Evolutionary conservation across 1,284 basidiomycete genomes (phyloP).

Genomic region (Ceratobasidium sp.): DNA sequence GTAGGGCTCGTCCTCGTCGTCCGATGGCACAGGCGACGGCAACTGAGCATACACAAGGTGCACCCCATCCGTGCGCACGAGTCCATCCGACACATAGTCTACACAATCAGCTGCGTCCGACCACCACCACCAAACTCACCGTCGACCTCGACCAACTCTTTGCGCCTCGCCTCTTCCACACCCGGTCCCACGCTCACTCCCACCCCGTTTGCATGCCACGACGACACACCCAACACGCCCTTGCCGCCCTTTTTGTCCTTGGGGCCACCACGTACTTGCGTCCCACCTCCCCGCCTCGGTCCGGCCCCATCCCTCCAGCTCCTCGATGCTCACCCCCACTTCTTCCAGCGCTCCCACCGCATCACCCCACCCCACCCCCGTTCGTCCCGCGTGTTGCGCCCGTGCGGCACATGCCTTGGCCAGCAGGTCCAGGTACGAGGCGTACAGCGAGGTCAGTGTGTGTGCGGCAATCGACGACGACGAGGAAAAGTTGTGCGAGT

Average conservation of each 20-base stretch:
- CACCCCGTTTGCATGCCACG: conserved; percentile 34
- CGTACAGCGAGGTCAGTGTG: conserved; percentile 71
- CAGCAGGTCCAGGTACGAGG: conserved; percentile 70
- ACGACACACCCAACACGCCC: conserved; percentile 32
- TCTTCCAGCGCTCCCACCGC: conserved; percentile 71
- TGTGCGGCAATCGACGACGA: conserved; percentile 71
- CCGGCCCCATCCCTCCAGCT: conserved; percentile 65
- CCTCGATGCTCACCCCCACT: conserved; percentile 70
- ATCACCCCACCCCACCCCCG: conserved; percentile 59
- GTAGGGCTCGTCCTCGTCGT: conserved; percentile 44
- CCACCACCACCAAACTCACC: conserved; percentile 56
- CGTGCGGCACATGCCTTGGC: conserved; percentile 69
- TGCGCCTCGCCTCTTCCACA: conserved; percentile 53
- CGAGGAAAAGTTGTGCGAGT: conserved; percentile 74
- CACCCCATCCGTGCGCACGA: conserved; percentile 58
- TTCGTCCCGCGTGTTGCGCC: conserved; percentile 71
- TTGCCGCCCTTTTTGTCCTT: conserved; percentile 1
- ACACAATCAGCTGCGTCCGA: neutral
- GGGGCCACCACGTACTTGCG: conserved; percentile 65
- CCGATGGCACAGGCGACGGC: conserved; percentile 43
- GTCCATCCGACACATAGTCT: conserved; percentile 65
- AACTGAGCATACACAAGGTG: conserved; percentile 37
- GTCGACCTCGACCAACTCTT: conserved; percentile 73
- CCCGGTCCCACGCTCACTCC: conserved; percentile 45
- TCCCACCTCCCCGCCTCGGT: conserved; percentile 69